Percentiles rank a stretch among this genome's conserved stretches.
phyloP scores from a whole-genome alignment of 2,329 filamentous ascomycete genomes.

The Trichophyton mentagrophytes region DNA sequence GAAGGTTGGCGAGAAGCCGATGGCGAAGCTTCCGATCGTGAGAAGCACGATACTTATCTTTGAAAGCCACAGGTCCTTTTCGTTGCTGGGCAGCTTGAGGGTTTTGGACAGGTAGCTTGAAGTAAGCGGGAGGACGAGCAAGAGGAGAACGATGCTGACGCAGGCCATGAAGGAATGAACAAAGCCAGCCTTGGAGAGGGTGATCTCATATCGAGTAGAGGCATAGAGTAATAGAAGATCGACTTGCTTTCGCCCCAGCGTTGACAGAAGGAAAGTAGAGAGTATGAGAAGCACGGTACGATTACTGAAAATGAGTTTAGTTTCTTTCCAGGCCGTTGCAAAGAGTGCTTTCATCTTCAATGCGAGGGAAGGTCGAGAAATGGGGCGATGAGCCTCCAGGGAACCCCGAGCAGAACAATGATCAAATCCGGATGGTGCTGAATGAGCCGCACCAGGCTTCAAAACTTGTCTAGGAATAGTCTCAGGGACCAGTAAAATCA shows the following conservation, averaged over 20 bases:
- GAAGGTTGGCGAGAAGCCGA: slow-evolving; percentile 35
- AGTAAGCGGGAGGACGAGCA: slow-evolving; percentile 33
- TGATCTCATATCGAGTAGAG: slow-evolving; percentile 39
- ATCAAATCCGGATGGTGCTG: not conserved
- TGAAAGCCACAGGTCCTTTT: slow-evolving; percentile 36
- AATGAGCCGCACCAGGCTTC: not conserved
- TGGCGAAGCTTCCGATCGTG: slow-evolving; percentile 33
- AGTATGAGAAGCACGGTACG: slow-evolving; percentile 33
- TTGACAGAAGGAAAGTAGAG: slow-evolving; percentile 36
- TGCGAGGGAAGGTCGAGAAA: not conserved
- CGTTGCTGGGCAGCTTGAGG: slow-evolving; percentile 21
- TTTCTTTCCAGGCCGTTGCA: slow-evolving; percentile 5
- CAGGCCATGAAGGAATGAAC: slow-evolving; percentile 37
- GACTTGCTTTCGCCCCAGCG: slow-evolving; percentile 36
- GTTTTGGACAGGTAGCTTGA: slow-evolving; percentile 24
- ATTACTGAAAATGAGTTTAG: slow-evolving; percentile 22
- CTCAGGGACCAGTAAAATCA: slow-evolving; percentile 27
- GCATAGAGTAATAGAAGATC: slow-evolving; percentile 41
- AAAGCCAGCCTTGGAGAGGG: slow-evolving; percentile 32
- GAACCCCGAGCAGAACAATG: not conserved
- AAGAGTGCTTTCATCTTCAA: slow-evolving; percentile 3
- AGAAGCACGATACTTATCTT: slow-evolving; percentile 35
- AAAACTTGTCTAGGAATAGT: slow-evolving; percentile 21
- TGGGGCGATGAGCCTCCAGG: not conserved
- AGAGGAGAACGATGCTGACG: slow-evolving; percentile 37